These are phyloP conservation scores for Grosmannia clavigera DNA, from an alignment of 2,329 filamentous ascomycete species.

Conservation along the genomic window DNA sequence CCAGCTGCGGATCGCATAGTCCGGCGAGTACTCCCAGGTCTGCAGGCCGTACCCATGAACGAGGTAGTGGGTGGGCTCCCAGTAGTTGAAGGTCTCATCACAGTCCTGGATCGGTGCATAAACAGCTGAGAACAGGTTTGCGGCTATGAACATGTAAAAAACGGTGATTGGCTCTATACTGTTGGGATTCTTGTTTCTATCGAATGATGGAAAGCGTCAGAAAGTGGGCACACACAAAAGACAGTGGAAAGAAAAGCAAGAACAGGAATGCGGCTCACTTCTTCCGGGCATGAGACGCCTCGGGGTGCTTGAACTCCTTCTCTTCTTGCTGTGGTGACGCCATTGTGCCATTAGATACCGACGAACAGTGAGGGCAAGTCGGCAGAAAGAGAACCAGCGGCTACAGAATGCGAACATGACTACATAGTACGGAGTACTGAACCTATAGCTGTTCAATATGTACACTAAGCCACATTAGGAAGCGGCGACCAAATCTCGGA, in stretches of 20 bases:
- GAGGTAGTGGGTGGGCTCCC: constrained; percentile 93
- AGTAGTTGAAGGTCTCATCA: constrained; percentile 98
- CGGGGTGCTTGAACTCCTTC: constrained; percentile 33
- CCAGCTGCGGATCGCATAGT: constrained; percentile 93
- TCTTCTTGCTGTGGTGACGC: constrained; percentile 20
- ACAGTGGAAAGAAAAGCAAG: neutral
- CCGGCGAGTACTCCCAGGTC: constrained; percentile 97
- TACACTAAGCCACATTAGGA: neutral
- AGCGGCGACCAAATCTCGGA: neutral
- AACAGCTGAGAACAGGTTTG: constrained; percentile 63
- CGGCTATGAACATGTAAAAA: constrained; percentile 68
- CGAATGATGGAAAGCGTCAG: neutral
- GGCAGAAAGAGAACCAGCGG: neutral
- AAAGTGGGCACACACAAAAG: neutral
- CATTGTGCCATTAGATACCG: constrained; percentile 20
- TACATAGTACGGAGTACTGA: neutral
- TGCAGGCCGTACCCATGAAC: constrained; percentile 86
- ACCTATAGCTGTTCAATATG: neutral
- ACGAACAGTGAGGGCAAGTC: neutral
- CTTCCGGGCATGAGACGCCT: constrained; percentile 38
- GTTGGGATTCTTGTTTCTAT: constrained; percentile 38
- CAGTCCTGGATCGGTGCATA: constrained; percentile 94
- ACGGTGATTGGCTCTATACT: constrained; percentile 59
- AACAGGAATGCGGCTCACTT: constrained; percentile 22
- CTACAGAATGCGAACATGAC: neutral